Conservation (phyloP, 768 basidiomycete genomes). For the Auricularia auricula-judae region DNA sequence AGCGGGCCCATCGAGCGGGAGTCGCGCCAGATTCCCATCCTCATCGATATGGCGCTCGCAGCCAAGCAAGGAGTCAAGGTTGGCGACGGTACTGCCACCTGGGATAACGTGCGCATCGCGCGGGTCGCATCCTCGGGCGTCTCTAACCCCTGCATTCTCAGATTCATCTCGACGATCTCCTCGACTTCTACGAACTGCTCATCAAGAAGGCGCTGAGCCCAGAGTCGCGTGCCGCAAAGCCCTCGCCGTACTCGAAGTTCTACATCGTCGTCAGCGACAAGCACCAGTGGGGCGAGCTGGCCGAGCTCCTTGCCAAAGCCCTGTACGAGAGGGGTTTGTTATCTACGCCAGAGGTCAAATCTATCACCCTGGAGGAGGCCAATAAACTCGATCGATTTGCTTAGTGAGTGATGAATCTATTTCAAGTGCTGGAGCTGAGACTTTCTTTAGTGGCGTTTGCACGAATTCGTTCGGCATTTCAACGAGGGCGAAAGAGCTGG, state of each 20-base stretch:
- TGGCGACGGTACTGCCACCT: background rate
- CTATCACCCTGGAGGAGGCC: background rate
- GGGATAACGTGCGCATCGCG: background rate
- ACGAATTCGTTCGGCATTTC: conserved; percentile 1
- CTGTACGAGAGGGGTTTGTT: background rate
- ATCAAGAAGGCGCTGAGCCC: background rate
- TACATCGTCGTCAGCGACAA: background rate
- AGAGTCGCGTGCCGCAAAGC: background rate
- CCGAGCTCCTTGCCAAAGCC: background rate
- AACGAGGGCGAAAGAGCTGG: background rate
- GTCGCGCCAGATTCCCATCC: conserved; percentile 2
- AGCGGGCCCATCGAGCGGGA: background rate
- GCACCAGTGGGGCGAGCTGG: conserved; percentile 3
- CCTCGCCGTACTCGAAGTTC: conserved; percentile 3
- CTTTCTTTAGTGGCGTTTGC: background rate
- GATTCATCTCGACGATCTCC: background rate
- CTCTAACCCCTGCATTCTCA: background rate
- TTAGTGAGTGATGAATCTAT: background rate
- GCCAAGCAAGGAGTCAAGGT: background rate
- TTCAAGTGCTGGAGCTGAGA: background rate
- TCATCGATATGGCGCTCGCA: background rate
- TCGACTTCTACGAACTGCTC: conserved; percentile 2
- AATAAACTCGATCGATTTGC: background rate
- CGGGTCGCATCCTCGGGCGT: background rate
- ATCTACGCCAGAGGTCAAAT: conserved; percentile 1